Percentiles rank a stretch among this genome's conserved stretches.
These are phyloP conservation scores for Brassica incana DNA, from an alignment of 345 rosid genomes.

Conservation along the genomic window DNA sequence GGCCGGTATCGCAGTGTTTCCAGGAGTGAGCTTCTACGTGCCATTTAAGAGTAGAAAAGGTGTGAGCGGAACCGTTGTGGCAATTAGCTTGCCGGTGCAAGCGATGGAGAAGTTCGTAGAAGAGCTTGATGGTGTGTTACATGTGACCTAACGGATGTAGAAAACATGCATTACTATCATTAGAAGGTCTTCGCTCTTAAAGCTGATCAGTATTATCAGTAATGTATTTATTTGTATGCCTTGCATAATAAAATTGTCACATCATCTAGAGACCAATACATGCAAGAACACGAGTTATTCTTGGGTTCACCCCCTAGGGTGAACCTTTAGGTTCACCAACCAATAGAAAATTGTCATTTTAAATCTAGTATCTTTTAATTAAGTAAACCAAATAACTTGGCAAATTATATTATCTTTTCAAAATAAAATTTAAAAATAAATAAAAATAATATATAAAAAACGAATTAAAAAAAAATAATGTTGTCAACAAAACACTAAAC, in stretches of 20 bases:
- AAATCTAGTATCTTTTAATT: neutral
- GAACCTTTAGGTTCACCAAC: too few species aligned
- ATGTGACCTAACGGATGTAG: neutral
- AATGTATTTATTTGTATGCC: neutral
- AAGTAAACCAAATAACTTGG: neutral
- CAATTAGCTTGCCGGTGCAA: conserved; percentile 29
- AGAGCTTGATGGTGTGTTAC: conserved; percentile 8
- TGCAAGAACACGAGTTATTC: too few species aligned
- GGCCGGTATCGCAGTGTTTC: conserved; percentile 44
- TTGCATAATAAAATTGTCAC: neutral
- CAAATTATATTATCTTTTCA: too few species aligned
- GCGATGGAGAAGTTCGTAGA: conserved; percentile 41
- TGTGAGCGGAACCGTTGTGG: conserved; percentile 35
- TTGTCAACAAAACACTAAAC: too few species aligned
- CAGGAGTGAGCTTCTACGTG: conserved; percentile 49
- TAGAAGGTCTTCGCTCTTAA: neutral
- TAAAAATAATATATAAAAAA: too few species aligned
- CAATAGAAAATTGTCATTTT: too few species aligned
- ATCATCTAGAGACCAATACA: neutral
- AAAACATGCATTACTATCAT: neutral
- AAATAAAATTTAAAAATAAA: too few species aligned
- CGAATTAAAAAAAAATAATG: too few species aligned
- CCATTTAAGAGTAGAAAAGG: conserved; percentile 45
- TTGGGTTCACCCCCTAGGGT: too few species aligned
- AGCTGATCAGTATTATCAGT: neutral